Base-by-base conservation (phyloP, 2,329 filamentous ascomycete genomes). In the Aureobasidium subglaciale region DNA sequence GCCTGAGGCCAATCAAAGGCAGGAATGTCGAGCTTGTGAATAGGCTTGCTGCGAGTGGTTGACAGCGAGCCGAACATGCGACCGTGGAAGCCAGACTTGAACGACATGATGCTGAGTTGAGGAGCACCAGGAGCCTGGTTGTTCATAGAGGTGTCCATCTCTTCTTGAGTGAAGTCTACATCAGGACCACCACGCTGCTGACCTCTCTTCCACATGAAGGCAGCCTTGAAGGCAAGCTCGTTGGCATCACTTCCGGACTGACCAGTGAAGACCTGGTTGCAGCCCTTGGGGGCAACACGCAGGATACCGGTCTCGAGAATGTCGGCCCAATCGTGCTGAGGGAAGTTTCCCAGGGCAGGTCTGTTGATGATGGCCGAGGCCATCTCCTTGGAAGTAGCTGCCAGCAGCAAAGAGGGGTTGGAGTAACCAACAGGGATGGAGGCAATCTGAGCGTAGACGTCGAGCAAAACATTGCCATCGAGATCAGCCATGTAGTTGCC, bases 1-100 rank as follows among this genome's bases (percentile, higher is more conserved):
- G 89, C 89, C 70, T 90, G 87, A n/a, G 90, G 90, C 90, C 90
- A 95, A 78, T 95, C 86, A 65, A 95, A 95, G 65, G 90, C 87
- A 20, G 90, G 90, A 64, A 95, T 95, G 68, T 95, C 90, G 63
- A 95, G 76, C 75, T 95, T 95, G 79, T 95, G 90, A 70, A 95
- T 90, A 40, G 90, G 82, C 79, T 95, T 95, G 73, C 86, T 90
- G 68, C 90, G 86, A 15, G 90, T 95, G 53, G 89, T 95, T 59
- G 87, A 90, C 50, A 95, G 80, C 58, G 81, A 85, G 66, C 88
- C 90, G 65, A 95, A 95, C 42, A 93, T 81, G 60, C 90, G 88
- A 63, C 90, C 90, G 75, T 95, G 90, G 79, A 95, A 95, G 60
- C 79, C 88, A 27, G 84, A 83, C 73, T 84, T 87, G 82, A 95